These are phyloP conservation scores for Pouteria campechiana DNA, from an alignment of 179 eudicot species.

Conservation along the genomic window DNA sequence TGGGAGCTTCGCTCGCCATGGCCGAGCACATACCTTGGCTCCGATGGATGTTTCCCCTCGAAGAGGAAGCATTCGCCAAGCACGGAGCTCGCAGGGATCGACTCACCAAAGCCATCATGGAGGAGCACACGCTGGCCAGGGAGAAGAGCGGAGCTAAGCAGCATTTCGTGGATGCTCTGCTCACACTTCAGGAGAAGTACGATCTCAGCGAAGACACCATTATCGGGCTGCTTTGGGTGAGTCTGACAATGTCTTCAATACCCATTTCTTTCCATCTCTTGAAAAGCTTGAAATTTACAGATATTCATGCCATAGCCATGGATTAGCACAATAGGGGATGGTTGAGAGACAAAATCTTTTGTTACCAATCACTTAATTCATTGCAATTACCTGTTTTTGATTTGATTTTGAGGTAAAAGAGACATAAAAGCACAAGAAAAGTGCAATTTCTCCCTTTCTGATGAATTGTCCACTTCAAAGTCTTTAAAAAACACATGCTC, in stretches of 20 bases:
- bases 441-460: neutral
- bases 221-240: constrained; percentile 58
- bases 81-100: constrained; percentile 26
- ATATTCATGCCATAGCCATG: too few species aligned
- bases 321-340: too few species aligned
- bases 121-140: constrained; percentile 32
- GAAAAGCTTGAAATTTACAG: too few species aligned
- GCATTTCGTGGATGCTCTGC: constrained; percentile 53
- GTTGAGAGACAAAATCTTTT: too few species aligned
- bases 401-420: too few species aligned
- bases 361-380: too few species aligned
- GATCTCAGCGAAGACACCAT: constrained; percentile 54
- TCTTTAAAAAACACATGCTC: too few species aligned
- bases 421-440: too few species aligned
- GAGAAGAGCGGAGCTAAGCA: constrained; percentile 28
- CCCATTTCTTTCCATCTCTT: too few species aligned
- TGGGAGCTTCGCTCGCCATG: constrained; percentile 33
- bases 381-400: too few species aligned
- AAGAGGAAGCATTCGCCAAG: constrained; percentile 30
- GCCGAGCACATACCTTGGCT: constrained; percentile 50
- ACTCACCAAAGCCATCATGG: constrained; percentile 31
- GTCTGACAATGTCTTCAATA: neutral
- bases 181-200: constrained; percentile 46
- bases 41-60: constrained; percentile 33
- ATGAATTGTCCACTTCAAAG: neutral